Conservation (phyloP, 768 basidiomycete genomes). For the Chlorophyllum brunneum region DNA sequence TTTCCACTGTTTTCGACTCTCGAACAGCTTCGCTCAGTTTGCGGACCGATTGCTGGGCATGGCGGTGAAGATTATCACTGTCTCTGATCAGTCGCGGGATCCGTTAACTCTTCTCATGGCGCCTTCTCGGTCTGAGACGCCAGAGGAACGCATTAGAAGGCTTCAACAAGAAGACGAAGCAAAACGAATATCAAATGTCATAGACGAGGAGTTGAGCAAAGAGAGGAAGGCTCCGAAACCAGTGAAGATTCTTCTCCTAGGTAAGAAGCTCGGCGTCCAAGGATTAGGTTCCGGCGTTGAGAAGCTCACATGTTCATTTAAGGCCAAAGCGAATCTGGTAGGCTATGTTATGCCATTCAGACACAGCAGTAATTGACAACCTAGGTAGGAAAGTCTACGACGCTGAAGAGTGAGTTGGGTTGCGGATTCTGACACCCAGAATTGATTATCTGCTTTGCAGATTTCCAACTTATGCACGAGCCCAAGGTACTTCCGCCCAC, state of each 20-base stretch:
- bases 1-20: no score
- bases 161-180: slow-evolving; percentile 47
- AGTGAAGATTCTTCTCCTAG: slow-evolving; percentile 58
- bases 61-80: neutral
- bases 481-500: slow-evolving; percentile 42
- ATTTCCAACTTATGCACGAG: slow-evolving; percentile 63
- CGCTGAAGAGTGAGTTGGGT: slow-evolving; percentile 3
- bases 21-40: no score
- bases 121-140: slow-evolving; percentile 51
- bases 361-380: neutral
- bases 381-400: slow-evolving; percentile 4
- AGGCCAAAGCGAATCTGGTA: slow-evolving; percentile 85
- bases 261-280: slow-evolving; percentile 36
- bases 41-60: neutral
- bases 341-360: slow-evolving; percentile 17
- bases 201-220: slow-evolving; percentile 57
- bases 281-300: no score
- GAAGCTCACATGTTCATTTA: neutral
- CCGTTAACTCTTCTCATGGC: slow-evolving; percentile 45
- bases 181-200: slow-evolving; percentile 54
- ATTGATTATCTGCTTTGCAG: slow-evolving; percentile 24
- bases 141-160: slow-evolving; percentile 39
- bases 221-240: slow-evolving; percentile 45
- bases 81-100: slow-evolving; percentile 25
- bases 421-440: neutral